Evolutionary conservation across 139 green algal species (phyloP), one percentile per base, ranked within the genome.

Genomic region (Desmodesmus armatus): DNA sequence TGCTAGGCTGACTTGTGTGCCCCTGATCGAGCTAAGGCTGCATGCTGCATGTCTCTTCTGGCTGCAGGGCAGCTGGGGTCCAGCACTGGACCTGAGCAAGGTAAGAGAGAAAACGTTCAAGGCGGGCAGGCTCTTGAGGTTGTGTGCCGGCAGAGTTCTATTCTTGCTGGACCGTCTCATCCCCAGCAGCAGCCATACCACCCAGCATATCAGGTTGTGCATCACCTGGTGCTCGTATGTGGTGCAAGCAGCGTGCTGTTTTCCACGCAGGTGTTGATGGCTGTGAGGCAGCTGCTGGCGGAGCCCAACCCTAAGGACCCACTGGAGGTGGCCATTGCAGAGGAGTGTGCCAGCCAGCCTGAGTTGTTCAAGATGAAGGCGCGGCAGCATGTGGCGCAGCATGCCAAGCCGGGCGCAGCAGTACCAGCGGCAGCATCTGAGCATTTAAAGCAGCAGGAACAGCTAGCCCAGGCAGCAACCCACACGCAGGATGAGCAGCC

Each of bases 291-390:
- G 31, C 86, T 96, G 75, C 88, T 96, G 47, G 74, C 87, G 21
- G 85, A 94, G 51, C 92, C 93, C 39, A 96, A 96, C 72, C 87
- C 89, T 0, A 88, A 93, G 23, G 93, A 96, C 75, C 91, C 91
- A 2, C 90, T 96, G 25, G 85, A 91, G 75, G 43, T 82, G 39
- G 92, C 93, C 29, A 79, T 91, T 15, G 90, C 83, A 15, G 83
- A 88, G 71, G 83, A 83, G 60, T 84, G 80, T 62, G 40, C 65
- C 29, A 65, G 37, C n/a, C 58, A 79, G 31, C 73, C 41, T 31
- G 44, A 55, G 37, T 41, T 88, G 44, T 88, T 88, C 63, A 70
- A 58, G 37, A 23, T 17, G 2, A 82, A 81, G 33, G 82, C 82
- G 21, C 82, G 39, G n/a, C 71, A 81, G 39, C 47, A 77, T 40